Evolutionary conservation across 1,139 yeast species (phyloP).

Genomic region (Debaryomyces fabryi): DNA sequence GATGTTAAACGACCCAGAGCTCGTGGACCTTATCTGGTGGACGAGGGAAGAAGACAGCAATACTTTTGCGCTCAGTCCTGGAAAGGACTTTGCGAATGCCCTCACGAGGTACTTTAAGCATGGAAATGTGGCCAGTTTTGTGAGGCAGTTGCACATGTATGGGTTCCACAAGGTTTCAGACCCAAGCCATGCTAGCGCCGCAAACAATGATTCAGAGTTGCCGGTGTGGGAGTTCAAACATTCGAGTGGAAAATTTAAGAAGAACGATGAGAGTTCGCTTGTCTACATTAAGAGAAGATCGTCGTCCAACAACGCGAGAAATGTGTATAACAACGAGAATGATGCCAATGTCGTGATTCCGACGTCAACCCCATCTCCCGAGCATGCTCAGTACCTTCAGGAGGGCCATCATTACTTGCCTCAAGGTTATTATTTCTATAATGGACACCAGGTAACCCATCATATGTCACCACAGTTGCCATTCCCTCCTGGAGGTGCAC

Average conservation of each 20-base stretch:
- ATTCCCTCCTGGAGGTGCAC: conserved; percentile 4
- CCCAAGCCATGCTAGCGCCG: conserved; percentile 13
- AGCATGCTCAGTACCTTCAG: conserved; percentile 3
- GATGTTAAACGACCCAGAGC: conserved; percentile 57
- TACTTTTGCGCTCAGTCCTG: conserved; percentile 65
- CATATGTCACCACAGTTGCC: conserved; percentile 6
- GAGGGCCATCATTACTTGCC: conserved; percentile 4
- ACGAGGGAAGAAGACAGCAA: conserved; percentile 58
- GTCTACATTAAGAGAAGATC: conserved; percentile 70
- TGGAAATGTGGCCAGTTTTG: conserved; percentile 51
- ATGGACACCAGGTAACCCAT: conserved; percentile 2
- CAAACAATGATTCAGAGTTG: conserved; percentile 18
- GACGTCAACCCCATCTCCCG: conserved; percentile 18
- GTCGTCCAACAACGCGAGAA: conserved; percentile 32
- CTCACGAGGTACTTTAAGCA: conserved; percentile 48
- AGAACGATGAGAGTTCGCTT: conserved; percentile 70
- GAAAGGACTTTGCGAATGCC: conserved; percentile 48
- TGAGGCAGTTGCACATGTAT: conserved; percentile 52
- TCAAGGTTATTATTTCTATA: conserved; percentile 4
- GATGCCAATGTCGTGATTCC: conserved; percentile 13
- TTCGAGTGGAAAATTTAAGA: conserved; percentile 72
- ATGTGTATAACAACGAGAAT: conserved; percentile 15
- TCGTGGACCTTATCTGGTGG: conserved; percentile 73
- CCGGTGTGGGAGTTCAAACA: conserved; percentile 88
- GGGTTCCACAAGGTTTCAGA: conserved; percentile 59